A percentile compares a stretch with the other conserved stretches of the same genome.
These are phyloP conservation scores for Prototheca wickerhamii DNA, from an alignment of 163 green algal species.

Conservation along the genomic window DNA sequence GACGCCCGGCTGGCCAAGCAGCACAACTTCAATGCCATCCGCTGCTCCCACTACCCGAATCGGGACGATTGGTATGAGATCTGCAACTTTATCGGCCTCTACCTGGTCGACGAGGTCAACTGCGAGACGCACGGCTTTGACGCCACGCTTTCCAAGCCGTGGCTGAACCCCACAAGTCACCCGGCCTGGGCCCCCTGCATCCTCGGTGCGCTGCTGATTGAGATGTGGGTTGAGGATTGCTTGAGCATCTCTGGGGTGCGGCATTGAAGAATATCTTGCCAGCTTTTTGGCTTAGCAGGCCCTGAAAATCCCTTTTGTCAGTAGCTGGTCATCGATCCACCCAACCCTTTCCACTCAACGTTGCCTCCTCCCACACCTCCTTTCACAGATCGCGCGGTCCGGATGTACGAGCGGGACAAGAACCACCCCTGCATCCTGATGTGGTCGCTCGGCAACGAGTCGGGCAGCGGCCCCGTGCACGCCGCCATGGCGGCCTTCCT, in stretches of 20 bases:
- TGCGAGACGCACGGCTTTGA: conserved; percentile 97
- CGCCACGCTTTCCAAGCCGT: conserved; percentile 44
- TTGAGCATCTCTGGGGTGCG: background rate
- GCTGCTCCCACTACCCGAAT: conserved; percentile 95
- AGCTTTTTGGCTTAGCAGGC: background rate
- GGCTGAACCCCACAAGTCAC: conserved; percentile 40
- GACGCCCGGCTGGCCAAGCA: conserved; percentile 92
- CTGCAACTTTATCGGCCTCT: conserved; percentile 78
- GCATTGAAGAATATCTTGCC: background rate
- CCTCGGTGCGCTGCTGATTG: conserved; percentile 1
- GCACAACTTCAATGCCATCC: conserved; percentile 92
- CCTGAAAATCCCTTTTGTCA: too few species aligned
- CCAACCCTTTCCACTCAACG: background rate
- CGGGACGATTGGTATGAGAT: conserved; percentile 72
- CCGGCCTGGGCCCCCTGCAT: conserved; percentile 35
- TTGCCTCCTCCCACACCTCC: conserved; percentile 1
- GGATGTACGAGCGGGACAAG: conserved; percentile 68
- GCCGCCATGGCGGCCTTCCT: conserved; percentile 65
- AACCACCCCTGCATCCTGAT: conserved; percentile 77
- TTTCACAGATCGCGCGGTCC: conserved; percentile 36
- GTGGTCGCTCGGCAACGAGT: conserved; percentile 96
- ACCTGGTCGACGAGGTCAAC: conserved; percentile 94
- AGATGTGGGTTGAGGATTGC: background rate
- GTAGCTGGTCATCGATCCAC: too few species aligned
- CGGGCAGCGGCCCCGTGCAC: conserved; percentile 61